phyloP scores from a whole-genome alignment of 2,329 filamentous ascomycete genomes.

The Monosporascus sp. region DNA sequence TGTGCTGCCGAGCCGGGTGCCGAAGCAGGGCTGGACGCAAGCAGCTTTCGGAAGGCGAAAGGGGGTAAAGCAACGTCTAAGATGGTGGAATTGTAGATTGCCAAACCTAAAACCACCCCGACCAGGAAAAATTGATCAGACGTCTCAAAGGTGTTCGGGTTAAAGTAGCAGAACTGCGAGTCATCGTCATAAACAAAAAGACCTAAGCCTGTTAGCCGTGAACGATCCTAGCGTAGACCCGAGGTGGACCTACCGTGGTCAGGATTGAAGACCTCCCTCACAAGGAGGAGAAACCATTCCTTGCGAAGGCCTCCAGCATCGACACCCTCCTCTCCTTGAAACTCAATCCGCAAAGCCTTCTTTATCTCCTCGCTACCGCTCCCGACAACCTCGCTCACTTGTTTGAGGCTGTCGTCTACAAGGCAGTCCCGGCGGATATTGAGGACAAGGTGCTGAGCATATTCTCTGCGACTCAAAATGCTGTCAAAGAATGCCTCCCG shows the following conservation, averaged over 20 bases:
- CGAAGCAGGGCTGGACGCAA: slow-evolving; percentile 67
- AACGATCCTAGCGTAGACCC: neutral
- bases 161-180: slow-evolving; percentile 89
- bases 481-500: slow-evolving; percentile 88
- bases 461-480: slow-evolving; percentile 67
- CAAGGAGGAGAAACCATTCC: slow-evolving; percentile 88
- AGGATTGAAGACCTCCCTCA: slow-evolving; percentile 86
- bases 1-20: slow-evolving; percentile 49
- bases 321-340: slow-evolving; percentile 83
- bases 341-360: slow-evolving; percentile 81
- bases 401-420: slow-evolving; percentile 79
- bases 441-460: slow-evolving; percentile 73
- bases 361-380: slow-evolving; percentile 80
- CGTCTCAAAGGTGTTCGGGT: slow-evolving; percentile 81
- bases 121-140: slow-evolving; percentile 90
- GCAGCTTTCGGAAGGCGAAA: slow-evolving; percentile 82
- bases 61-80: slow-evolving; percentile 82
- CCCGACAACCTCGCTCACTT: slow-evolving; percentile 80
- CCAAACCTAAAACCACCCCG: slow-evolving; percentile 79
- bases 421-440: slow-evolving; percentile 78
- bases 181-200: slow-evolving; percentile 91
- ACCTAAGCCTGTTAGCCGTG: slow-evolving; percentile 42
- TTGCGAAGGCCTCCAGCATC: slow-evolving; percentile 87
- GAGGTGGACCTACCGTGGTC: slow-evolving; percentile 63
- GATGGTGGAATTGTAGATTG: slow-evolving; percentile 93